Base-by-base conservation (phyloP, 257 asterid species). In the Datura wrightii region DNA sequence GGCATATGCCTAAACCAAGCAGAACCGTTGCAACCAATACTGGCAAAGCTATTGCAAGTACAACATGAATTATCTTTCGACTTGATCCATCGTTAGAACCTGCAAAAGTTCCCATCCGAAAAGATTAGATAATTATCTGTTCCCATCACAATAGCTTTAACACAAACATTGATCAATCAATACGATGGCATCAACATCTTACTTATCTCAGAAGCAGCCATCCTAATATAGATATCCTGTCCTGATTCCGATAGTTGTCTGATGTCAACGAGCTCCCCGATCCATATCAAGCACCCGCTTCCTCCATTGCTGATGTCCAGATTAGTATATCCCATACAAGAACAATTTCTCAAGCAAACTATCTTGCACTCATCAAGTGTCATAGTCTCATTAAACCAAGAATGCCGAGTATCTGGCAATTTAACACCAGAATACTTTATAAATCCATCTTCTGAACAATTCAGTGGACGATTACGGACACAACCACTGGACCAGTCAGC, bases 271-370 rank as follows among this genome's bases (percentile, higher is more conserved):
- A 89, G 82, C 19, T 89, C 91, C 3, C 81, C 87, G 36, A 70
- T 72, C 90, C 91, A 89, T 81, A 83, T 60, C 80, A 87, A 56
- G 74, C 91, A 86, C 4, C 89, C 89, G 0, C 54, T 72, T 52
- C 82, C 88, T 0, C 87, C 85, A 0, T 78, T 58, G 13, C 86
- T 84, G 39, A 85, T 60, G 76, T 85, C 85, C 16, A 87, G 84
- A 83, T 6, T 85, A 16, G 89, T n/a, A 63, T 89, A 89, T 8
- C 88, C 91, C 83, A 79, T 85, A 72, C 91, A 89, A 3, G 87
- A 85, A 24, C 90, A 89, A 53, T 89, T 89, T 52, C 48, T 87
- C 53, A 66, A 48, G 83, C 91, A 89, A 31, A 83, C 52, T 31
- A 10, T 42, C 87, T 85, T 55, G 31, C 91, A 89, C 58, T 85